Evolutionary conservation across 805 yeast genomes (phyloP).

Genomic region (Candida boleticola): DNA sequence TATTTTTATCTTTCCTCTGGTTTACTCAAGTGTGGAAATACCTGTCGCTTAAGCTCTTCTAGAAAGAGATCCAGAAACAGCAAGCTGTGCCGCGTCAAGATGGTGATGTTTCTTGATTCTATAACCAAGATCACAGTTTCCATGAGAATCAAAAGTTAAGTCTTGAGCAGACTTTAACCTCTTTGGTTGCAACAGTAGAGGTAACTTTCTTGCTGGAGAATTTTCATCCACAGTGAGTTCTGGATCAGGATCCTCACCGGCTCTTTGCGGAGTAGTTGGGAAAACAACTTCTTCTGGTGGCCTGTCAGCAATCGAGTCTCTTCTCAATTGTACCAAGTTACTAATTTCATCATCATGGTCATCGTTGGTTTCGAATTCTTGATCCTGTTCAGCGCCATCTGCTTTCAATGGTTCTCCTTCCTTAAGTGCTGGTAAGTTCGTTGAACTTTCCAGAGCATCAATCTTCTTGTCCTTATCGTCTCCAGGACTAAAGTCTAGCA

Average conservation of each 20-base stretch:
- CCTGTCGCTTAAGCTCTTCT: conserved; percentile 11
- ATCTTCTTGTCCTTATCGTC: background rate
- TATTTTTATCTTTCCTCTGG: background rate
- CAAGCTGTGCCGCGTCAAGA: conserved; percentile 33
- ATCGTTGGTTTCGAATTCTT: background rate
- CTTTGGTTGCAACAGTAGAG: conserved; percentile 3
- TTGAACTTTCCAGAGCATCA: background rate
- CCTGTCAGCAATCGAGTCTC: background rate
- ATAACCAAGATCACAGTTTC: conserved; percentile 41
- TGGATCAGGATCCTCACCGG: background rate
- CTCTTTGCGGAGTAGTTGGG: background rate
- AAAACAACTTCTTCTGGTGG: background rate
- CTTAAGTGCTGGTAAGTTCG: background rate
- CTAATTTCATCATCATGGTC: background rate
- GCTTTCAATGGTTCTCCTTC: background rate
- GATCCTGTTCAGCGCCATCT: background rate
- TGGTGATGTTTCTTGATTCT: conserved; percentile 43
- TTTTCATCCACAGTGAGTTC: background rate
- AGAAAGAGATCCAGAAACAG: conserved; percentile 25
- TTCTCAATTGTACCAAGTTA: background rate
- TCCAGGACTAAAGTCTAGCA: conserved; percentile 22
- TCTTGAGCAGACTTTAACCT: conserved; percentile 10
- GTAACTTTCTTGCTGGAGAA: conserved; percentile 1
- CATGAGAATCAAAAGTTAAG: conserved; percentile 22
- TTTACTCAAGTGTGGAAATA: background rate